Evolutionary conservation across 495 filamentous ascomycete species (phyloP), one percentile per base, ranked within the genome.

Genomic region (Friedmanniomyces simplex): DNA sequence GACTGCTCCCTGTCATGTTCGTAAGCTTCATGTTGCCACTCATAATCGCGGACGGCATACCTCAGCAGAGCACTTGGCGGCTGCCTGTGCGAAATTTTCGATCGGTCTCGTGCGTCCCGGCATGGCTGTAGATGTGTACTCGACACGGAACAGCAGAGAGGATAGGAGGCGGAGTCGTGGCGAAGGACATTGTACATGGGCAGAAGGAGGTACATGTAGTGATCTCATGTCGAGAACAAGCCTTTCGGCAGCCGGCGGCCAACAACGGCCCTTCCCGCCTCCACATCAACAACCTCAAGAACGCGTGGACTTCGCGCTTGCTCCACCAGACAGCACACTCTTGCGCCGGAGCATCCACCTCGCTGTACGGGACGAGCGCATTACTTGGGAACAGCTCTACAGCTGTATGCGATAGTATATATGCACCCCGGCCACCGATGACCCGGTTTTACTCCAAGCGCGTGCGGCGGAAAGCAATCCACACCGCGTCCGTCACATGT

Each of bases 51-150:
- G 34, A 8, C n/a, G 14, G 57, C 71, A 26, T 70, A 95, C 93
- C 79, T 97, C 87, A 21, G 76, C 68, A 13, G 88, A 82, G 74
- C 93, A 99, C 69, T 89, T 85, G 1, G 84, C 85, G 11, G 84
- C 84, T 1, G 90, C 87, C 51, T 82, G 76, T 0, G 90, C 91
- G 64, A 99, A 85, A 61, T 84, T 90, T 66, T 96, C 87, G 63
- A 99, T 89, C 8, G 91, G 93, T 39, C 93, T 69, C 32, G 65
- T 78, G 10, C 67, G 67, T 53, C 64, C 67, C 50, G 66, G 53
- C 59, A 66, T 67, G 28, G 36, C 59, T 20, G 43, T 47, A 18
- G 4, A 32, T 4, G 28, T 32, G 28, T 32, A 3, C 28, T 10
- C 10, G 28, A 10, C 28, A 32, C 10, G 4, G 4, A 10, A 32